A percentile compares a stretch with the other conserved stretches of the same genome.
phyloP scores from a whole-genome alignment of 805 yeast species.

The Saccharomyces mikatae region DNA sequence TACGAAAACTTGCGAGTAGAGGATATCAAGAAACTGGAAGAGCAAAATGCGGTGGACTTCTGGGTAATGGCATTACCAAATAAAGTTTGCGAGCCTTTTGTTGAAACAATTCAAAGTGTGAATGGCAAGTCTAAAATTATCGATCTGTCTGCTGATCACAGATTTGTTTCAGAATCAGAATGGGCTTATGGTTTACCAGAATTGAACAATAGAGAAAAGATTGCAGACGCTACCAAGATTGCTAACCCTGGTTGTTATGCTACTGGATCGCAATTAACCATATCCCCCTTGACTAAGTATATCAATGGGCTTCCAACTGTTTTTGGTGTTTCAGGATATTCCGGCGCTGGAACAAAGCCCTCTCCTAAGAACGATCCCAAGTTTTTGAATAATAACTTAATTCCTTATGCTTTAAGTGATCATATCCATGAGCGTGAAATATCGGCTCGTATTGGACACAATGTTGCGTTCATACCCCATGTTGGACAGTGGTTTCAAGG shows the following conservation, averaged over 20 bases:
- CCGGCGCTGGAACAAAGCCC: conserved; percentile 99
- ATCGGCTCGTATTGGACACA: conserved; percentile 64
- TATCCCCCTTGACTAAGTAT: conserved; percentile 73
- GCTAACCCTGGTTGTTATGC: conserved; percentile 99
- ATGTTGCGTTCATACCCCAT: conserved; percentile 89
- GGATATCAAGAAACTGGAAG: conserved; percentile 74
- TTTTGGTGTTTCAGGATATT: conserved; percentile 95
- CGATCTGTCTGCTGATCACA: conserved; percentile 91
- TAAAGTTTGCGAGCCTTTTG: conserved; percentile 89
- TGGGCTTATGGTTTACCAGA: conserved; percentile 98
- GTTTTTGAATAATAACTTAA: conserved; percentile 68
- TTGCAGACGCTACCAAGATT: conserved; percentile 68
- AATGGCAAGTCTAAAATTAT: conserved; percentile 69
- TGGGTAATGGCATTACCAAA: conserved; percentile 99
- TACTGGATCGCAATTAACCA: conserved; percentile 93
- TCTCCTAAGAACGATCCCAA: conserved; percentile 87
- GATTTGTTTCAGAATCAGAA: conserved; percentile 80
- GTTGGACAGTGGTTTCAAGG: conserved; percentile 99
- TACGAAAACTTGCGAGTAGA: conserved; percentile 84
- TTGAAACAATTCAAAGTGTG: conserved; percentile 67
- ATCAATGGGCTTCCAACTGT: conserved; percentile 69
- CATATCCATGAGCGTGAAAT: conserved; percentile 96
- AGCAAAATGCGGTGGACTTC: conserved; percentile 71
- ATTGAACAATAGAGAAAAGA: conserved; percentile 56
- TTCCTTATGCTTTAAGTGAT: conserved; percentile 92